phyloP scores from a whole-genome alignment of 2,329 filamentous ascomycete species.

The Magnaporthales sp. region DNA sequence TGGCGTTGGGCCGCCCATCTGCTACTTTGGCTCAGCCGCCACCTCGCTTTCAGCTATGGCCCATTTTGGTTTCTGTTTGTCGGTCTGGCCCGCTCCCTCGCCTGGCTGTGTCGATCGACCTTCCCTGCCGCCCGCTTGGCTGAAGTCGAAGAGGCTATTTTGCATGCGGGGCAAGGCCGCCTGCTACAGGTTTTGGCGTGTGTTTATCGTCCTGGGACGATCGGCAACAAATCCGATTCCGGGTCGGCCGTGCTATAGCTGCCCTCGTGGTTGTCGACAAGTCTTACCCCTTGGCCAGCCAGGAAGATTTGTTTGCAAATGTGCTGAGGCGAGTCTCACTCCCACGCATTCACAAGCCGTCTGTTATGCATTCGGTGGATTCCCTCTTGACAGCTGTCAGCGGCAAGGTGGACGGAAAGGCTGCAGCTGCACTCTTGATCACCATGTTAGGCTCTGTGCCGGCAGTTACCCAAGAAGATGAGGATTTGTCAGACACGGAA shows the following conservation, averaged over 20 bases:
- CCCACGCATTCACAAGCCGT: not conserved
- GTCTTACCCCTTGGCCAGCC: not conserved
- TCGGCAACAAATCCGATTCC: not conserved
- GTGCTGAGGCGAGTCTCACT: not conserved
- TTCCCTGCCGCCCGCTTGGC: too few relatives aligned
- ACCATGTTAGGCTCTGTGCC: not conserved
- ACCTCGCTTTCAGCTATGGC: too few relatives aligned
- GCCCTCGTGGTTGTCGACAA: not conserved
- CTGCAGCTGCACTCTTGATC: not conserved
- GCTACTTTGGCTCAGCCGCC: too few relatives aligned
- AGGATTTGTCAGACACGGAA: not conserved
- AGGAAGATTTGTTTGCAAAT: not conserved
- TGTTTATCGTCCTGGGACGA: not conserved
- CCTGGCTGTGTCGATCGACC: too few relatives aligned
- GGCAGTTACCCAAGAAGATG: not conserved
- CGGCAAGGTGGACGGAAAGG: constrained; percentile 1
- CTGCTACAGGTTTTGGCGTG: not conserved
- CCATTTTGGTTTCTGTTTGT: too few relatives aligned
- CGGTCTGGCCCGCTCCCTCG: too few relatives aligned
- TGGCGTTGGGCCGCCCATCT: too few relatives aligned
- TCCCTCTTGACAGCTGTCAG: not conserved
- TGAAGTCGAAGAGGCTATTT: not conserved
- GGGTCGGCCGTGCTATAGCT: not conserved
- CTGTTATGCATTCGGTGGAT: not conserved
- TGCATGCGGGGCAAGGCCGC: not conserved